phyloP scores from a whole-genome alignment of 805 yeast species.

The Schizosaccharomyces cryophilus region DNA sequence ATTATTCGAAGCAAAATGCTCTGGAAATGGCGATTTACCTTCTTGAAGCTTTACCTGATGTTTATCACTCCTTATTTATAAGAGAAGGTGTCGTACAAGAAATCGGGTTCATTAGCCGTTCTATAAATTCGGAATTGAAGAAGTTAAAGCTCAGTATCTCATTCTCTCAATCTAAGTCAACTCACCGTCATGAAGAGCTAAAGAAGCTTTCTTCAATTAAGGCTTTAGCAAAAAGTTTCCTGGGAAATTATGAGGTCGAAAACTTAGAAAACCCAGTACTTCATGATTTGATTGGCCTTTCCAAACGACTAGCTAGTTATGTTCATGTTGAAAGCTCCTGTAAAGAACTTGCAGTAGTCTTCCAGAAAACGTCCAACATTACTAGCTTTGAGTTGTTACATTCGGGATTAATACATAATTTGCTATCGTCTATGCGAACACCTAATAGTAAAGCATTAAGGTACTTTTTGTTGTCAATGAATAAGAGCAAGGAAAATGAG shows the following conservation, averaged over 20 bases:
- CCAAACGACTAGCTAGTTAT: neutral
- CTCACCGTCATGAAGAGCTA: neutral
- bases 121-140: neutral
- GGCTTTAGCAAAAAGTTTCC: neutral
- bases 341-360: neutral
- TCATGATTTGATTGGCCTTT: neutral
- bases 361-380: slow-evolving; percentile 11
- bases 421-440: slow-evolving; percentile 13
- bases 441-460: slow-evolving; percentile 6
- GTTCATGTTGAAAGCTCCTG: neutral
- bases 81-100: neutral
- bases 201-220: neutral
- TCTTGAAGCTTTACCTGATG: neutral
- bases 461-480: slow-evolving; percentile 20
- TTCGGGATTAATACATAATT: slow-evolving; percentile 32
- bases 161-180: neutral
- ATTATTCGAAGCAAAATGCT: neutral
- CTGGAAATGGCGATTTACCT: neutral
- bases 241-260: neutral
- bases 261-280: neutral
- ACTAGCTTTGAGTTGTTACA: slow-evolving; percentile 57
- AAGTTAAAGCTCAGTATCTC: neutral
- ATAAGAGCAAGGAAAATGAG: slow-evolving; percentile 14
- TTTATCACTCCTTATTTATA: neutral
- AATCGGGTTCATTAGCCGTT: neutral